These are phyloP conservation scores for Sporothrix brasiliensis DNA, from an alignment of 2,329 filamentous ascomycete species.

Conservation along the genomic window DNA sequence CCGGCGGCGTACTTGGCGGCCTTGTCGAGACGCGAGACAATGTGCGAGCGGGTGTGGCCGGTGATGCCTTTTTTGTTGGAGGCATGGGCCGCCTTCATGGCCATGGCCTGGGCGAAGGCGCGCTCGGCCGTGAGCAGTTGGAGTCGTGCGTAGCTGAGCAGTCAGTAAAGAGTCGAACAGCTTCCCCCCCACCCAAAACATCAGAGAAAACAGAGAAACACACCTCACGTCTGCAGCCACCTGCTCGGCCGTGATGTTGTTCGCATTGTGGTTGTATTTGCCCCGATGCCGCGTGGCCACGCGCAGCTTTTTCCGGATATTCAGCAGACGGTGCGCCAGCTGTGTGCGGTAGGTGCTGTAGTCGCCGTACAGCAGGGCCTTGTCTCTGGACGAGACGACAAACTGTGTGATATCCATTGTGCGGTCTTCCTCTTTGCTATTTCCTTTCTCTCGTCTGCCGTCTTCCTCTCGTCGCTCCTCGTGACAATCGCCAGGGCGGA, in stretches of 20 bases:
- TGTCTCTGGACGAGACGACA: slow-evolving; percentile 75
- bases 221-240: slow-evolving; percentile 77
- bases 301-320: slow-evolving; percentile 80
- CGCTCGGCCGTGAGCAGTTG: slow-evolving; percentile 84
- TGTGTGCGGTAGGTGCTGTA: slow-evolving; percentile 82
- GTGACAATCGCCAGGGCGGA: neutral
- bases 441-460: neutral
- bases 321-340: slow-evolving; percentile 78
- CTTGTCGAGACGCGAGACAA: slow-evolving; percentile 84
- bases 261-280: slow-evolving; percentile 73
- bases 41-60: slow-evolving; percentile 80
- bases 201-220: slow-evolving; percentile 40
- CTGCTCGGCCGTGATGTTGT: slow-evolving; percentile 71
- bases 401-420: slow-evolving; percentile 79
- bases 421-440: neutral
- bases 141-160: slow-evolving; percentile 70
- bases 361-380: slow-evolving; percentile 84
- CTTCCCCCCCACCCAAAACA: too few species aligned
- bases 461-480: neutral
- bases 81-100: slow-evolving; percentile 81
- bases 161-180: neutral
- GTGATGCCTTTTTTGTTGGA: slow-evolving; percentile 78
- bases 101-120: slow-evolving; percentile 94
- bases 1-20: slow-evolving; percentile 70
- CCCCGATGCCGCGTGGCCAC: slow-evolving; percentile 81